phyloP scores from a whole-genome alignment of 2,329 filamentous ascomycete species.

The Arthroderma uncinatum region DNA sequence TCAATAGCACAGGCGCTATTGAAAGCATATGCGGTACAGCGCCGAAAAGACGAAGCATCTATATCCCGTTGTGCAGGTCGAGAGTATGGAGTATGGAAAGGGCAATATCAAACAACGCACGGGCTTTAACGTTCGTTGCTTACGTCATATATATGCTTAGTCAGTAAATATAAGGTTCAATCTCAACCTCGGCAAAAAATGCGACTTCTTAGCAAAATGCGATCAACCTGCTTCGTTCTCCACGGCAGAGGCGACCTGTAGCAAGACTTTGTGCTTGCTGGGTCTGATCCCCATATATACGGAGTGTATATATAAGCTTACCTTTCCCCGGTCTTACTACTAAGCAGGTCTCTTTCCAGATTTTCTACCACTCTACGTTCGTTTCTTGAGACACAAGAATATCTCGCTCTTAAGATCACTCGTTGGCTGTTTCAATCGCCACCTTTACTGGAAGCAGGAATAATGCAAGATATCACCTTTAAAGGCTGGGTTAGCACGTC shows the following conservation, averaged over 20 bases:
- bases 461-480: conserved; percentile 18
- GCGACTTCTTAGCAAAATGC: background rate
- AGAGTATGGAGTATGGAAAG: background rate
- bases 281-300: background rate
- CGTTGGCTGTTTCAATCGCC: background rate
- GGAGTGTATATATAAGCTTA: background rate
- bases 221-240: background rate
- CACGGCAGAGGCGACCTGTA: background rate
- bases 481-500: conserved; percentile 32
- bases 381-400: background rate
- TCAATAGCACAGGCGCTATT: background rate
- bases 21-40: background rate
- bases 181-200: background rate
- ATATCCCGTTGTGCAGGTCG: background rate
- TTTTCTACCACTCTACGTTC: too few relatives aligned
- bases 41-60: background rate
- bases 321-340: too few relatives aligned
- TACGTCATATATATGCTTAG: background rate
- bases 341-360: too few relatives aligned
- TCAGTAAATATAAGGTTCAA: background rate
- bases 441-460: background rate
- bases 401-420: background rate
- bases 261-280: background rate
- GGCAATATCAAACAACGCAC: too few relatives aligned
- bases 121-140: background rate